A percentile compares a stretch with the other conserved stretches of the same genome.
phyloP scores from a whole-genome alignment of 306 rosid species.

The Astragalus glycyphyllos region DNA sequence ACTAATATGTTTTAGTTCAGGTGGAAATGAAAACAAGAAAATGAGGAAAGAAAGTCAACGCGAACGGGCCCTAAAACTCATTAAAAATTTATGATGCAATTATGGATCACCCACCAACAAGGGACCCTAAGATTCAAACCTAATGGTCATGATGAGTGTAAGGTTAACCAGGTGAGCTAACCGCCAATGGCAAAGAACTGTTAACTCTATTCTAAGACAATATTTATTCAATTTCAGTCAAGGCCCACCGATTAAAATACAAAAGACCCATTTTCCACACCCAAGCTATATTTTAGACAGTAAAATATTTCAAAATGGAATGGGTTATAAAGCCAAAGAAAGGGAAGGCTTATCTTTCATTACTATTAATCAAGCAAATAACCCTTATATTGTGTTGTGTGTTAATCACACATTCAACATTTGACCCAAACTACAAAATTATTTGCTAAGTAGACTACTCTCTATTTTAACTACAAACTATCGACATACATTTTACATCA shows the following conservation, averaged over 20 bases:
- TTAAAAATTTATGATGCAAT: neutral
- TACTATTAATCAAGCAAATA: slow-evolving; percentile 27
- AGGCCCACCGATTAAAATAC: neutral
- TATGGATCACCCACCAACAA: neutral
- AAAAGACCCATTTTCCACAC: neutral
- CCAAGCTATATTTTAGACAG: slow-evolving; percentile 18
- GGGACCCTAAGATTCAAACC: slow-evolving; percentile 12
- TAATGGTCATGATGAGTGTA: neutral
- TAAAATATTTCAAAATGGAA: slow-evolving; percentile 10
- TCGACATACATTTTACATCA: slow-evolving; percentile 2
- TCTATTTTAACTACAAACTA: slow-evolving; percentile 35
- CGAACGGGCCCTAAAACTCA: neutral
- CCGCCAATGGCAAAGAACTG: slow-evolving; percentile 14
- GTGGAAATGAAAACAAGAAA: too few relatives aligned
- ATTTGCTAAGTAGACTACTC: slow-evolving; percentile 21
- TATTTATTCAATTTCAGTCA: neutral
- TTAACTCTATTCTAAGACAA: neutral
- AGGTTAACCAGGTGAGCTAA: slow-evolving; percentile 13
- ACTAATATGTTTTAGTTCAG: too few relatives aligned
- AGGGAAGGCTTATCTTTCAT: slow-evolving; percentile 27
- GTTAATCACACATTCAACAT: slow-evolving; percentile 13
- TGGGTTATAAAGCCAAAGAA: slow-evolving; percentile 6
- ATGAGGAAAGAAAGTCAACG: too few relatives aligned
- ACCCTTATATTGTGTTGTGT: neutral
- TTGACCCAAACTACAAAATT: slow-evolving; percentile 2